Percentiles rank a stretch among this genome's conserved stretches.
These are phyloP conservation scores for Salinomyces thailandicus DNA, from an alignment of 2,329 filamentous ascomycete genomes.

Conservation along the genomic window DNA sequence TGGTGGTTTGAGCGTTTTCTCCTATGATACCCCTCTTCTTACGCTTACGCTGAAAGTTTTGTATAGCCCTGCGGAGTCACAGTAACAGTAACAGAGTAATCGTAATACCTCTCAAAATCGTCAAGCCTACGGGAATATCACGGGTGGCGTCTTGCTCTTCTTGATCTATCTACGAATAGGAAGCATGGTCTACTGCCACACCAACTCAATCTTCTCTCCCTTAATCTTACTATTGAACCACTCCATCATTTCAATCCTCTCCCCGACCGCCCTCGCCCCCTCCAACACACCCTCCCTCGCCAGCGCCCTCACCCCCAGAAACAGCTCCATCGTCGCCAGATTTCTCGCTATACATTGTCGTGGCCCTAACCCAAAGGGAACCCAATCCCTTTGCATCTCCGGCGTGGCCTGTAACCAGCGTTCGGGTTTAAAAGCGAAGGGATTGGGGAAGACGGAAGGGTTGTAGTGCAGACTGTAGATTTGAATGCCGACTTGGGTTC, in stretches of 20 bases:
- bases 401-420: slow-evolving; percentile 34
- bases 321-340: slow-evolving; percentile 37
- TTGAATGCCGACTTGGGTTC: slow-evolving; percentile 37
- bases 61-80: too few relatives aligned
- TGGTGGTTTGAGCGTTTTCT: too few relatives aligned
- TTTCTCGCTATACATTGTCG: slow-evolving; percentile 43
- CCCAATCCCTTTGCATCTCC: slow-evolving; percentile 34
- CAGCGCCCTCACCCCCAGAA: slow-evolving; percentile 33
- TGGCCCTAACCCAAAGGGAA: slow-evolving; percentile 41
- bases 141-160: too few relatives aligned
- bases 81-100: too few relatives aligned
- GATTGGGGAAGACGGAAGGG: slow-evolving; percentile 33
- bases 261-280: slow-evolving; percentile 32
- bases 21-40: slow-evolving; percentile 1
- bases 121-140: too few relatives aligned
- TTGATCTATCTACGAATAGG: too few relatives aligned
- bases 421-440: slow-evolving; percentile 37
- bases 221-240: slow-evolving; percentile 48
- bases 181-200: slow-evolving; percentile 14
- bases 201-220: slow-evolving; percentile 38
- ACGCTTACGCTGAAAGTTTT: not conserved
- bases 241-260: slow-evolving; percentile 41
- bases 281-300: slow-evolving; percentile 35
- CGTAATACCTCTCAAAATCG: too few relatives aligned
- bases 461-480: slow-evolving; percentile 40